Base-by-base conservation (phyloP, 805 yeast genomes). In the Lipomyces sp. region DNA sequence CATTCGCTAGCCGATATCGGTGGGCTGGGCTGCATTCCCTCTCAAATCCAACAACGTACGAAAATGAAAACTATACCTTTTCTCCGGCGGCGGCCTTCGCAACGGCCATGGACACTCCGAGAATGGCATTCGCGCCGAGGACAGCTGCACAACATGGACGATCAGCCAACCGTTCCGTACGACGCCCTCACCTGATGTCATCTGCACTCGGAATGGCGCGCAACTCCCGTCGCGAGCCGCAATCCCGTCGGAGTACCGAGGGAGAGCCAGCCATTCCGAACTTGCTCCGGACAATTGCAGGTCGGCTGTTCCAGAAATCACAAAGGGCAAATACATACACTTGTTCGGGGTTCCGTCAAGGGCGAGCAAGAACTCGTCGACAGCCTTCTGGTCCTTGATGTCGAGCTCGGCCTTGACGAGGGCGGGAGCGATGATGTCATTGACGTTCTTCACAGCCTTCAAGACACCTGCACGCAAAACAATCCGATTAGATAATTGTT, bases 11-110 rank as follows among this genome's bases (percentile, higher is more conserved):
- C 31, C 42, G 42, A 26, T 7, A 26, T 7, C 29, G n/a, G n/a
- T n/a, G n/a, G n/a, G n/a, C n/a, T n/a, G n/a, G n/a, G n/a, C n/a
- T n/a, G n/a, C n/a, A n/a, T n/a, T n/a, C n/a, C n/a, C n/a, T n/a
- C n/a, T n/a, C n/a, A n/a, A 36, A 5, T 7, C 5, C 39, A 6
- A 10, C 6, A 18, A 36, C 14, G 32, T 11, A 22, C n/a, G n/a
- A 43, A 18, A 19, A 18, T 36, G 31, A 23, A 33, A 21, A n/a
- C 34, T 49, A 10, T 32, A 47, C 55, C 58, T 87, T 87, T 77
- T 82, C 93, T 65, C 95, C 97, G 63, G 98, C 98, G 72, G 91
- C 98, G 59, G 98, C 98, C 75, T 88, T 87, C 70, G 98, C 95
- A 69, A 79, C 95, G 69, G 96, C 95, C 69, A 91, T 79, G 64